Conservation (phyloP, 225 moss, liverwort and hornwort species). For the Sphagnum tenellum region DNA sequence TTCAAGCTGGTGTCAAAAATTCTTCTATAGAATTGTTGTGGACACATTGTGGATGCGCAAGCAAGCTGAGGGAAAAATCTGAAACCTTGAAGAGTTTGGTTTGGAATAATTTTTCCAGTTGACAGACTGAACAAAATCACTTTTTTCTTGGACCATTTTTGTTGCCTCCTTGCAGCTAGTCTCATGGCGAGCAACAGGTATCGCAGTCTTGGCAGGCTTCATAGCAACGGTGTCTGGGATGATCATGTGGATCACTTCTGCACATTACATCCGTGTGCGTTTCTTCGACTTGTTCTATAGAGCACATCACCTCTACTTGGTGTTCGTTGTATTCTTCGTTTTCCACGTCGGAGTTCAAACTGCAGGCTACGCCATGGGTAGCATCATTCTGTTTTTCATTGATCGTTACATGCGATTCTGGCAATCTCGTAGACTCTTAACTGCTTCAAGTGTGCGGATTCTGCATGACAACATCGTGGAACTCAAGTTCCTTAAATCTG, state of each 20-base stretch:
- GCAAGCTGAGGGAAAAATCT: too few species aligned
- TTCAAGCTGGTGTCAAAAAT: too few species aligned
- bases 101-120: too few species aligned
- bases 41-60: too few species aligned
- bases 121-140: too few species aligned
- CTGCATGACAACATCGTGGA: slow-evolving; percentile 12
- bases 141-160: too few species aligned
- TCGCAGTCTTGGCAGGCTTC: slow-evolving; percentile 7
- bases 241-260: slow-evolving; percentile 10
- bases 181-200: slow-evolving; percentile 1
- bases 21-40: too few species aligned
- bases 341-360: slow-evolving; percentile 12
- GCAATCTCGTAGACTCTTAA: slow-evolving; percentile 9
- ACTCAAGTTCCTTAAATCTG: slow-evolving; percentile 17
- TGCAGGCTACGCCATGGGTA: slow-evolving; percentile 5
- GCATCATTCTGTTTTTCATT: slow-evolving; percentile 16
- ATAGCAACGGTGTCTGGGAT: slow-evolving; percentile 9
- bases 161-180: too few species aligned
- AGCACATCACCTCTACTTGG: slow-evolving; percentile 18
- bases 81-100: too few species aligned
- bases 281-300: slow-evolving; percentile 18
- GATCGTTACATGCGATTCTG: slow-evolving; percentile 22
- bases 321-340: slow-evolving; percentile 13
- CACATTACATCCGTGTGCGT: slow-evolving; percentile 8
- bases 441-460: slow-evolving; percentile 5